Evolutionary conservation across 768 basidiomycete genomes (phyloP), one percentile per base, ranked within the genome.

Genomic region (Termitomyces heimii): DNA sequence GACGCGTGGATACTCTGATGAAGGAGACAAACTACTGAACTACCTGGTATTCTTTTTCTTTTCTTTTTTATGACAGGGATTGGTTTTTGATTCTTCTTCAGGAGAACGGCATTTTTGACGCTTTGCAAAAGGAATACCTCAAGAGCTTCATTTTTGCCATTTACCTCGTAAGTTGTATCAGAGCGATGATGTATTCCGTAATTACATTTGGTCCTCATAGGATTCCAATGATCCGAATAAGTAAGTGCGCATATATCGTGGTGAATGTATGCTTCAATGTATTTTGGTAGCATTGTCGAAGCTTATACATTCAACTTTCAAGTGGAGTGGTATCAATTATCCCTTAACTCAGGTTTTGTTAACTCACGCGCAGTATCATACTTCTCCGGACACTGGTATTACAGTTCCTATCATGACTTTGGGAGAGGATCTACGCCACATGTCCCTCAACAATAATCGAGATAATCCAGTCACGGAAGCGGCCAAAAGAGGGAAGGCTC

Each of bases 81-180:
- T 35, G 54, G 59, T 60, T 42, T 20, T 22, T 56, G 35, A 8
- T 32, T 29, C 2, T 56, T 20, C 54, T 22, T 18, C 54, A 94
- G 92, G 92, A 95, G 71, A 75, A 83, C 56, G 93, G 93, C 0
- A 91, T 94, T 43, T 92, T 90, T 61, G 88, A 94, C 58, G 93
- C 93, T 0, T 72, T 95, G 34, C 82, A 91, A 66, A 92, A 87
- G 65, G 86, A 85, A 61, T 95, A 92, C 70, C 80, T 95, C 46
- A 84, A 82, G 48, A 90, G 87, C 64, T 92, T 92, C 68, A 86
- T 93, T 53, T 91, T 94, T 62, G 92, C 86, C 6, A 82, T 94
- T 52, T 94, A 92, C 66, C 72, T 94, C 57, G 93, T 93, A 55
- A 58, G 82, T 71, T 34, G 26, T 54, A 44, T 31, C n/a, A 43